Base-by-base conservation (phyloP, 2,329 filamentous ascomycete genomes). In the Ophiostoma novo-ulmi region DNA sequence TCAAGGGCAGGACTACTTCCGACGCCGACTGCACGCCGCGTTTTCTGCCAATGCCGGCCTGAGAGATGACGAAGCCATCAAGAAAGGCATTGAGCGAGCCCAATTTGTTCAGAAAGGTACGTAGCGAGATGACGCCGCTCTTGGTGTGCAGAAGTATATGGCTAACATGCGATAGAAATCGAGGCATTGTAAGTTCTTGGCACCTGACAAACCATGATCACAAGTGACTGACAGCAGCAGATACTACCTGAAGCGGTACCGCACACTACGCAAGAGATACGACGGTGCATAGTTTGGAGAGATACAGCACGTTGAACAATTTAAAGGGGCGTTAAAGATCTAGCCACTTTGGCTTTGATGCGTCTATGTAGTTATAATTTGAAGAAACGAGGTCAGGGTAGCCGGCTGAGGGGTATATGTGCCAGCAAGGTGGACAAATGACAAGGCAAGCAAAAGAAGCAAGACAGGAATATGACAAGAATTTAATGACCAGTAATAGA, bases 241-340 rank as follows among this genome's bases (percentile, higher is more conserved):
- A 78, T 96, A 97, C 80, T 97, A 95, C 82, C 84, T 97, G 76
- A 97, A 96, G 83, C 87, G 91, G 78, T 97, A 97, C 82, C 89
- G 94, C 75, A 88, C 92, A 36, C 81, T 97, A 76, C 89, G 90
- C 77, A 90, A 95, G 81, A 85, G 92, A 78, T 97, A 97, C 81
- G 85, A 88, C 73, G 80, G 77, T 71, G 78, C 73, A 35, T 81
- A 65, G 61, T 10, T n/a, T 11, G 31, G 31, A 31, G 5, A 58
- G 13, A 36, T 4, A 64, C 14, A 36, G 10, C 17, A 14, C 11
- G n/a, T 44, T 58, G 52, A 17, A 26, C 10, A 26, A 48, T 20
- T 6, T 10, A 31, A 26, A 22, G 3, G 22, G 22, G 8, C 22
- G 8, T 26, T 11, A 10, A 58, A 13, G 8, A 58, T 26, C 22